These are phyloP conservation scores for Leucocoprinus leucothites DNA, from an alignment of 768 basidiomycete species.

Conservation along the genomic window DNA sequence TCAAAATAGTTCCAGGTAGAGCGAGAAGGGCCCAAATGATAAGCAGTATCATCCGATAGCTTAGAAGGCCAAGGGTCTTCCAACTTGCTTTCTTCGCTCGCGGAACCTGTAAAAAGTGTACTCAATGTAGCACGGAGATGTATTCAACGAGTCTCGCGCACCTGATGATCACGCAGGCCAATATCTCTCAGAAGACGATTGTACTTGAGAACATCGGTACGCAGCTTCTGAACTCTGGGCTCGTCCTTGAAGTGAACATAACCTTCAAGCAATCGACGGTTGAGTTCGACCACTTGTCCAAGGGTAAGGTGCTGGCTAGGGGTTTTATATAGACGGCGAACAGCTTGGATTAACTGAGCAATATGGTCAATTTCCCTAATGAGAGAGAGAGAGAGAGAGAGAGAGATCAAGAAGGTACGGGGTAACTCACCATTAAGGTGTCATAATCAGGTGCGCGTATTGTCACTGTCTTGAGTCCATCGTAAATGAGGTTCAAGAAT, in stretches of 20 bases:
- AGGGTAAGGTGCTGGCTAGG: conserved; percentile 92
- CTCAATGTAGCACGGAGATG: neutral
- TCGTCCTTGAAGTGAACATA: conserved; percentile 93
- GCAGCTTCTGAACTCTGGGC: conserved; percentile 79
- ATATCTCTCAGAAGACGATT: conserved; percentile 86
- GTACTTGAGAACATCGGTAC: conserved; percentile 81
- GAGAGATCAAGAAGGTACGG: too few species aligned
- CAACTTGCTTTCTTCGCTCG: conserved; percentile 80
- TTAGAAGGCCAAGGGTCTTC: conserved; percentile 81
- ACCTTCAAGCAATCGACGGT: conserved; percentile 88
- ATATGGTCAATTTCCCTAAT: conserved; percentile 7
- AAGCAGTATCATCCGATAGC: conserved; percentile 79
- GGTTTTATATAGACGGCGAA: conserved; percentile 87
- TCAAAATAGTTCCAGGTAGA: conserved; percentile 86
- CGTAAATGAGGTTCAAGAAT: conserved; percentile 88
- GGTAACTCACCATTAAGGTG: conserved; percentile 90
- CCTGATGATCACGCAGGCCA: conserved; percentile 93
- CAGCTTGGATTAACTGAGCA: conserved; percentile 88
- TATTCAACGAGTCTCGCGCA: conserved; percentile 21
- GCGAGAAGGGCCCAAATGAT: conserved; percentile 80
- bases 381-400: neutral
- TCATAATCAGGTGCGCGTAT: conserved; percentile 96
- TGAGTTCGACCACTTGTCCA: conserved; percentile 94
- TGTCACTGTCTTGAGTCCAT: conserved; percentile 93
- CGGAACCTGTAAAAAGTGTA: conserved; percentile 61